Conservation (phyloP, 1,284 basidiomycete genomes). For the Ceratobasidium sp. region DNA sequence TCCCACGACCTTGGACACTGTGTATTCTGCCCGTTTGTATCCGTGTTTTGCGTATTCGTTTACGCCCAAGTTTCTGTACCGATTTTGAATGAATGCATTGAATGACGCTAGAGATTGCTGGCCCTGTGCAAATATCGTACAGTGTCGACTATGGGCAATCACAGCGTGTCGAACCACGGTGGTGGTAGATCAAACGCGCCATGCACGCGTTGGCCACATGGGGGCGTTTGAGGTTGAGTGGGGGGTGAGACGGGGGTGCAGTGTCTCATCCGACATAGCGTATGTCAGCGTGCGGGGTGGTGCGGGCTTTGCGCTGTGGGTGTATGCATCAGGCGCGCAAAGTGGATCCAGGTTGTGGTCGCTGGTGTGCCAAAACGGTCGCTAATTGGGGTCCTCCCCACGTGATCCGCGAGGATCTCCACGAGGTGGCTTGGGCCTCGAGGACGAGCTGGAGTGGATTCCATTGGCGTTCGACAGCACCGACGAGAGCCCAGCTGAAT, state of each 20-base stretch:
- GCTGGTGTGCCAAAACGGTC: slow-evolving; percentile 27
- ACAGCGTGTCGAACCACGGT: slow-evolving; percentile 33
- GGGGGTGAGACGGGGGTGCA: slow-evolving; percentile 28
- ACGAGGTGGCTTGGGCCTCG: slow-evolving; percentile 22
- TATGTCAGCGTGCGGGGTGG: not conserved
- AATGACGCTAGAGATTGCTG: not conserved
- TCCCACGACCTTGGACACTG: not conserved
- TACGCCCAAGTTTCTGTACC: not conserved
- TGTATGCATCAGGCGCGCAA: slow-evolving; percentile 38
- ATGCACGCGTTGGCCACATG: slow-evolving; percentile 39
- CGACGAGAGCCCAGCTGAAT: slow-evolving; percentile 37
- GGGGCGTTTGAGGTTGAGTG: slow-evolving; percentile 25
- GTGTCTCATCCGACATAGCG: slow-evolving; percentile 1
- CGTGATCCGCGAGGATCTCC: slow-evolving; percentile 33
- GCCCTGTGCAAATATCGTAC: not conserved
- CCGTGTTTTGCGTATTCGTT: not conserved
- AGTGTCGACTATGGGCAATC: slow-evolving; percentile 44
- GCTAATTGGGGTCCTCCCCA: slow-evolving; percentile 26
- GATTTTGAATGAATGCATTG: slow-evolving; percentile 5
- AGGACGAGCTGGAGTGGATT: slow-evolving; percentile 6
- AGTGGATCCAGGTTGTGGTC: slow-evolving; percentile 26
- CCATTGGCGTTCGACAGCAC: slow-evolving; percentile 32
- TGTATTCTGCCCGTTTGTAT: slow-evolving; percentile 4
- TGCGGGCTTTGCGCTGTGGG: not conserved
- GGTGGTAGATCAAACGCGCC: slow-evolving; percentile 32